Evolutionary conservation across 2,329 filamentous ascomycete species (phyloP).

Genomic region (Epichloe coenophiala): DNA sequence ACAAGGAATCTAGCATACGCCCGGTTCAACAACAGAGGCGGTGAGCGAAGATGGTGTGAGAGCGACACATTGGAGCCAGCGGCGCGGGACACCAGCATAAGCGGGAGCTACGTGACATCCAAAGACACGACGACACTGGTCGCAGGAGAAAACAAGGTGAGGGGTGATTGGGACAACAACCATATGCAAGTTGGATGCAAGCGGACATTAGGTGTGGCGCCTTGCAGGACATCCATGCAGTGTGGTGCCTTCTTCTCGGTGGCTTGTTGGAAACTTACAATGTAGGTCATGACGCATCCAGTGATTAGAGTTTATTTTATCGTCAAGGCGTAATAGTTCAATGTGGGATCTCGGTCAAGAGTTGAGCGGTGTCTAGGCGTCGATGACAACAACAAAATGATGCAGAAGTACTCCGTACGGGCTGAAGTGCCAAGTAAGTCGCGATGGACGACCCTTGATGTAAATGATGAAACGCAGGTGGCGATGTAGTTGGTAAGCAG

Average conservation of each 20-base stretch:
- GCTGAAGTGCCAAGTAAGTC: neutral
- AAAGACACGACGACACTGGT: neutral
- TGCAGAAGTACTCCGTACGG: neutral
- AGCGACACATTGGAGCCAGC: conserved; percentile 3
- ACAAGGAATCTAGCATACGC: conserved; percentile 1
- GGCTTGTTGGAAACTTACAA: conserved; percentile 18
- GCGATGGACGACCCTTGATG: neutral
- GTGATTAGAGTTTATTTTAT: conserved; percentile 10
- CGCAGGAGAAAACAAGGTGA: neutral
- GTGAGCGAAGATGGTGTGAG: conserved; percentile 7
- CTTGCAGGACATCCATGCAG: conserved; percentile 10
- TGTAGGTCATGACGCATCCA: conserved; percentile 26
- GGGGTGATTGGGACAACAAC: conserved; percentile 3
- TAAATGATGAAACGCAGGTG: neutral
- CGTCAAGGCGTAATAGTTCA: neutral
- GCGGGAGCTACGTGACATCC: conserved; percentile 1
- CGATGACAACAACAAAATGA: conserved; percentile 3
- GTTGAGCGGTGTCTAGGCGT: conserved; percentile 2
- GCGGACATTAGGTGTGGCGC: conserved; percentile 6
- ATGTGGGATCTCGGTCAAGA: conserved; percentile 4
- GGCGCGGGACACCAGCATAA: conserved; percentile 1
- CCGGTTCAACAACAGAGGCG: conserved; percentile 3
- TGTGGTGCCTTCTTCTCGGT: conserved; percentile 3
- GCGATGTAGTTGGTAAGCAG: neutral
- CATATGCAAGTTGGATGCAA: conserved; percentile 2